Conservation (phyloP, 176 grass and related monocot species). For the Oryza meridionalis region DNA sequence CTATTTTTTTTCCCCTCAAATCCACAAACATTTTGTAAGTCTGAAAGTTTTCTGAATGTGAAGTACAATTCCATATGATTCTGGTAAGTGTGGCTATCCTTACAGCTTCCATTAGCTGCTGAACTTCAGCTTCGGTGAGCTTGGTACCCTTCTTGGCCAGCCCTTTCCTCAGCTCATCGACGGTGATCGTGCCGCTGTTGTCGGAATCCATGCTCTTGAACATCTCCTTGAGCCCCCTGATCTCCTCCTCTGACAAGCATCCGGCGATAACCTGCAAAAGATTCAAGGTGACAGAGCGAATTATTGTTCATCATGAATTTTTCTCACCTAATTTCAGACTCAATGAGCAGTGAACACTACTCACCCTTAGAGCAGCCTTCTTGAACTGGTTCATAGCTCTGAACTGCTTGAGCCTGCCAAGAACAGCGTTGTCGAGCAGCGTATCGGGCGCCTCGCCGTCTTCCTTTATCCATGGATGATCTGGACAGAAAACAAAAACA, state of each 20-base stretch:
- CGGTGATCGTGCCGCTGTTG: slow-evolving; percentile 80
- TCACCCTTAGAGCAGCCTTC: slow-evolving; percentile 66
- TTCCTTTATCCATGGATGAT: slow-evolving; percentile 86
- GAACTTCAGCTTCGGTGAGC: slow-evolving; percentile 66
- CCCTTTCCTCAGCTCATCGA: slow-evolving; percentile 70
- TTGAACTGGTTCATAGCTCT: slow-evolving; percentile 94
- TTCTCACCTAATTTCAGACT: background rate
- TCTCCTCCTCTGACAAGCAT: slow-evolving; percentile 89
- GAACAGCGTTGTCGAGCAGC: slow-evolving; percentile 77
- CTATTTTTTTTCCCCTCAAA: slow-evolving; percentile 15
- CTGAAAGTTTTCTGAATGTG: background rate
- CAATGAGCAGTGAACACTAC: background rate
- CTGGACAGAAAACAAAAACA: slow-evolving; percentile 13
- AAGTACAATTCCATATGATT: background rate
- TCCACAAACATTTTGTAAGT: background rate
- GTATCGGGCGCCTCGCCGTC: slow-evolving; percentile 88
- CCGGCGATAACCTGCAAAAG: slow-evolving; percentile 63
- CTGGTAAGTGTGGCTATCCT: background rate
- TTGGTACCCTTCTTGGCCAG: slow-evolving; percentile 83
- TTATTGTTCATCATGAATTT: background rate
- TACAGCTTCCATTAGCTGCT: slow-evolving; percentile 85
- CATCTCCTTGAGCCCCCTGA: slow-evolving; percentile 84
- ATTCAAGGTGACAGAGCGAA: background rate
- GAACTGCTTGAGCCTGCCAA: slow-evolving; percentile 84
- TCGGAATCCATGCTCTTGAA: slow-evolving; percentile 84